Base-by-base conservation (phyloP, 2,329 filamentous ascomycete genomes). In the Hirsutella rhossiliensis region DNA sequence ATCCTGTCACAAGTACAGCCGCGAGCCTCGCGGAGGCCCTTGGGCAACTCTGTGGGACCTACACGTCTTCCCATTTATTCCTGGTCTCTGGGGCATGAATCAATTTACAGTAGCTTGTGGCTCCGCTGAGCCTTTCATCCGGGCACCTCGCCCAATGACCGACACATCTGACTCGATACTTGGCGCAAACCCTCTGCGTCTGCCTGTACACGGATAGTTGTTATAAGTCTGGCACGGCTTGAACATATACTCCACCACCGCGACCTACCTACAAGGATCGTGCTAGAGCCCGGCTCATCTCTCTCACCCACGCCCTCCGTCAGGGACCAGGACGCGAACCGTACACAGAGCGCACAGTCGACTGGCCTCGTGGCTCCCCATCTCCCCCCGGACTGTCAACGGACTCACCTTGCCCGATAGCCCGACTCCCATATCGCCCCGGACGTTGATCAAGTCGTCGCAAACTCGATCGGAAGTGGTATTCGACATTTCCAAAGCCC, bases 41-140 rank as follows among this genome's bases (percentile, higher is more conserved):
- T 30, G 31, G 27, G 39, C 40, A 20, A 34, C 23, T 43, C 41
- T 43, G 44, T 46, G 44, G 44, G 45, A 43, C 43, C 40, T 36
- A 19, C 52, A 53, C 56, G 50, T 54, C 49, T 43, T 54, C 50
- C 19, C 50, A 51, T 51, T 46, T 51, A 50, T 47, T 48, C 49
- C 48, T 53, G 37, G 27, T 19, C 46, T 51, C 48, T 49, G 44
- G 42, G 54, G 55, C 56, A 59, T 59, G 49, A 55, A 58, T 51
- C 44, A 55, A 58, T 51, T 23, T 44, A 47, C 52, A 49, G 52
- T 52, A 53, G 50, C 47, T 47, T 52, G 46, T 56, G 56, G 54
- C 48, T 54, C 50, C 46, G 48, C 50, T 50, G 47, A 50, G 40
- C 34, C 40, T 32, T 31, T 45, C 43, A 27, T 38, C 29, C 31